A percentile compares a stretch with the other conserved stretches of the same genome.
phyloP scores from a whole-genome alignment of 2,329 filamentous ascomycete species.

The Myotisia sp. region DNA sequence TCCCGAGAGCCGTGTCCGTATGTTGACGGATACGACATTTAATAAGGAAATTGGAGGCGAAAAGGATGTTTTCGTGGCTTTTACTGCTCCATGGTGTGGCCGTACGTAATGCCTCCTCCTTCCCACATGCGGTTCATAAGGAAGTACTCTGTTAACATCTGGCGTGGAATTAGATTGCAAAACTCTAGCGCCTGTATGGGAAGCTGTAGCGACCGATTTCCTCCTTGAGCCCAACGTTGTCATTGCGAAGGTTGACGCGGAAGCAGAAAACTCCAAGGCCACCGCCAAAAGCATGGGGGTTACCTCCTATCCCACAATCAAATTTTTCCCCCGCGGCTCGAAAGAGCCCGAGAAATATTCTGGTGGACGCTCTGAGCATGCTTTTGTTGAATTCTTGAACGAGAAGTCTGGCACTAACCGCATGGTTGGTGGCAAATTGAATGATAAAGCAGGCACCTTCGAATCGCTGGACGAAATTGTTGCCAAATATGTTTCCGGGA shows the following conservation, averaged over 20 bases:
- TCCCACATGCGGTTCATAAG: neutral
- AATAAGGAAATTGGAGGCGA: slow-evolving; percentile 63
- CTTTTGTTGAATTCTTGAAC: slow-evolving; percentile 72
- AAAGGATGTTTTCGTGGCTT: slow-evolving; percentile 84
- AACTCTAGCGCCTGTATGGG: slow-evolving; percentile 77
- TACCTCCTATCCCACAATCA: slow-evolving; percentile 86
- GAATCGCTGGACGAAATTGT: slow-evolving; percentile 63
- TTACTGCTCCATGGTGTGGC: slow-evolving; percentile 96
- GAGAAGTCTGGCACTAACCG: slow-evolving; percentile 79
- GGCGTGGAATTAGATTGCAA: slow-evolving; percentile 66
- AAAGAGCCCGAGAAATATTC: slow-evolving; percentile 57
- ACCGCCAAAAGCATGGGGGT: slow-evolving; percentile 64
- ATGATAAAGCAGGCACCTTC: slow-evolving; percentile 68
- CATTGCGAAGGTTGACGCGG: slow-evolving; percentile 90
- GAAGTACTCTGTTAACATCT: neutral
- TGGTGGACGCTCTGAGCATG: slow-evolving; percentile 61
- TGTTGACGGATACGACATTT: slow-evolving; percentile 70
- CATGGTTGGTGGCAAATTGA: slow-evolving; percentile 62
- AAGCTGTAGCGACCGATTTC: slow-evolving; percentile 72
- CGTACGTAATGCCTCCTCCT: slow-evolving; percentile 48
- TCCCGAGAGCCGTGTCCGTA: slow-evolving; percentile 59
- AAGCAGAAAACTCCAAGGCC: slow-evolving; percentile 70
- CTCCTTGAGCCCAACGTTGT: slow-evolving; percentile 61
- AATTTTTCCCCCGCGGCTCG: slow-evolving; percentile 84
- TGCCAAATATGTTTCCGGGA: slow-evolving; percentile 46